These are phyloP conservation scores for Colletotrichum incanum DNA, from an alignment of 2,329 filamentous ascomycete species.

Conservation along the genomic window DNA sequence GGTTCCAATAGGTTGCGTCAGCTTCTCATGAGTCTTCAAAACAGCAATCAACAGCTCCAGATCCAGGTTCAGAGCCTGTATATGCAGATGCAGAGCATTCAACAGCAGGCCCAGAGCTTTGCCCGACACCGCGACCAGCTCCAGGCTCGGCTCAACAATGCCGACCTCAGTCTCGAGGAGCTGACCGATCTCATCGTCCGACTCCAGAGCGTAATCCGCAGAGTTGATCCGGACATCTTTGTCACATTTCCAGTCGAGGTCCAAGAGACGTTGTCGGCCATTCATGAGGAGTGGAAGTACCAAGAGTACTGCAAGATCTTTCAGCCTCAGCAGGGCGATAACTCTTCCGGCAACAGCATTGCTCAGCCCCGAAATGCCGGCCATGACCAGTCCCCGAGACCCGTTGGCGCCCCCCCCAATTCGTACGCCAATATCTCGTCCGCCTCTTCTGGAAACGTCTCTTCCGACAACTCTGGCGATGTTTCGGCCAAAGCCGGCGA, in stretches of 20 bases:
- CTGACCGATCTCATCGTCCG: background rate
- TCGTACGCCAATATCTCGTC: background rate
- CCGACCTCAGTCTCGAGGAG: background rate
- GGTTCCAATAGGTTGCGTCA: background rate
- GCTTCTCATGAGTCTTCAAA: background rate
- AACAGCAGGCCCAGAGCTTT: background rate
- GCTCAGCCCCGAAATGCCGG: background rate
- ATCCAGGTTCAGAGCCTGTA: background rate
- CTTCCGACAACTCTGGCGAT: background rate
- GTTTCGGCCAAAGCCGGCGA: background rate
- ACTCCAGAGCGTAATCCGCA: background rate
- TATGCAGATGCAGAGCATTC: background rate
- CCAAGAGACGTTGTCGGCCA: background rate
- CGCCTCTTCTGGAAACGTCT: no score
- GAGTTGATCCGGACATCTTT: background rate
- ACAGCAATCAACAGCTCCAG: background rate
- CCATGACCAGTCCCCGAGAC: background rate
- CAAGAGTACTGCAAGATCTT: slow-evolving; percentile 5
- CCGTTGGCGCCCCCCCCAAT: background rate
- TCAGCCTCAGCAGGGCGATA: background rate
- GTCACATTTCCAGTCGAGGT: background rate
- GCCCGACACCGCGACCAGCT: background rate
- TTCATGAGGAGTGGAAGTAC: slow-evolving; percentile 27
- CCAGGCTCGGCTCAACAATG: background rate
- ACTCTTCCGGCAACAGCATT: background rate